Conservation (phyloP, 2,329 filamentous ascomycete genomes). For the Pseudogymnoascus sp. region DNA sequence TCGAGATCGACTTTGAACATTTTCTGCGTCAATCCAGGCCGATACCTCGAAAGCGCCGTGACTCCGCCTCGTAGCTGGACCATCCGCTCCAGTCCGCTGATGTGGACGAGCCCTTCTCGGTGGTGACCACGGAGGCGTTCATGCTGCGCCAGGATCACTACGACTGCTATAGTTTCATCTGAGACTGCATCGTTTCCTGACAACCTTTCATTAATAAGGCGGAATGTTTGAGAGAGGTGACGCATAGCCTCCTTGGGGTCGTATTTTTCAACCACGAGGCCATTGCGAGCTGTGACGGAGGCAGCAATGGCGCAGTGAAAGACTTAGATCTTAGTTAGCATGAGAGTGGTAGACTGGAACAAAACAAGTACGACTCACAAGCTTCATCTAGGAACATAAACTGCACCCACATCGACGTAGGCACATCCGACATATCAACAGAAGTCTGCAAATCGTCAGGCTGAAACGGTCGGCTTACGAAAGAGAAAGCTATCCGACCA, state of each 20-base stretch:
- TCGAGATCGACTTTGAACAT: conserved; percentile 23
- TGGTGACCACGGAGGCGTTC: conserved; percentile 22
- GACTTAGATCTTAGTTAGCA: conserved; percentile 14
- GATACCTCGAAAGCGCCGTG: conserved; percentile 13
- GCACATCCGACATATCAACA: conserved; percentile 4
- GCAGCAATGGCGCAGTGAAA: conserved; percentile 28
- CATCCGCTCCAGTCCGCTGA: conserved; percentile 27
- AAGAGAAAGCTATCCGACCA: conserved; percentile 12
- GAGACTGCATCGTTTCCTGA: conserved; percentile 21
- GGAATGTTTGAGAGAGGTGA: conserved; percentile 25
- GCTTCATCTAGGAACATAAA: conserved; percentile 28
- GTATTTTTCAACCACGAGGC: conserved; percentile 5
- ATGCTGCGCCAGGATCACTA: conserved; percentile 25
- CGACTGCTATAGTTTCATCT: conserved; percentile 25
- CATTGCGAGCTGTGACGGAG: conserved; percentile 17
- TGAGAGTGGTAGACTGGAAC: background rate
- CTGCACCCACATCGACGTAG: conserved; percentile 20
- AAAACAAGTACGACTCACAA: conserved; percentile 20
- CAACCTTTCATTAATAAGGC: conserved; percentile 26
- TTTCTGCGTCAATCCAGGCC: conserved; percentile 22
- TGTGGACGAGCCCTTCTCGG: conserved; percentile 24
- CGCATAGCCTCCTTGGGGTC: conserved; percentile 18
- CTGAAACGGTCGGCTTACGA: conserved; percentile 12
- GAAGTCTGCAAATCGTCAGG: conserved; percentile 10
- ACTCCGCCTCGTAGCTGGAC: conserved; percentile 29